Conservation (phyloP, 192 early-diverging fungal species). For the Entrophospora sp. region DNA sequence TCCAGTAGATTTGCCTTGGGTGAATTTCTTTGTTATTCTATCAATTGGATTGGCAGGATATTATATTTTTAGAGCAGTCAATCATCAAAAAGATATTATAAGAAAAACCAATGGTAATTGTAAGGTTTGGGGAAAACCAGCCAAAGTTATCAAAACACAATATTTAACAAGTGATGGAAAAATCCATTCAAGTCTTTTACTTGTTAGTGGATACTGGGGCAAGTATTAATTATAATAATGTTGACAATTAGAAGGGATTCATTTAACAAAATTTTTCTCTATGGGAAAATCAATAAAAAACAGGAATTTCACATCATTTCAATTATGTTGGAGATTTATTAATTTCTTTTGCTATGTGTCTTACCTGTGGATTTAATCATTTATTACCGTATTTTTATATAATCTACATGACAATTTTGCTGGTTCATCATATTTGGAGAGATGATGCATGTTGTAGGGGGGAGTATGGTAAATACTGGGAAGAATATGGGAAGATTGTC, state of each 20-base stretch:
- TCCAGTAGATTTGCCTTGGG: conserved; percentile 53
- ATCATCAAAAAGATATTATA: conserved; percentile 72
- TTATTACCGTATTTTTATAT: conserved; percentile 74
- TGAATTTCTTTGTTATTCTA: conserved; percentile 42
- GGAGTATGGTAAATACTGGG: conserved; percentile 81
- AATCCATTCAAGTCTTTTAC: conserved; percentile 51
- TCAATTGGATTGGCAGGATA: conserved; percentile 58
- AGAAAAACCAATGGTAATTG: conserved; percentile 62
- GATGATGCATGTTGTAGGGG: conserved; percentile 64
- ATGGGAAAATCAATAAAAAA: conserved; percentile 17
- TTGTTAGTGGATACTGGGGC: conserved; percentile 76
- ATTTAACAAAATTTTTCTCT: not conserved
- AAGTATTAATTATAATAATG: conserved; percentile 19
- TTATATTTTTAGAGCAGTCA: conserved; percentile 72
- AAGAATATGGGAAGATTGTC: conserved; percentile 49
- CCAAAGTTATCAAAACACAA: conserved; percentile 60
- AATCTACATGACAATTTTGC: conserved; percentile 68
- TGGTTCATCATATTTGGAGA: conserved; percentile 57
- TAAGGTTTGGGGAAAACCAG: conserved; percentile 70
- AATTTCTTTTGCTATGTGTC: conserved; percentile 64
- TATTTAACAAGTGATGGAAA: conserved; percentile 68
- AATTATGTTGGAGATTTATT: conserved; percentile 75
- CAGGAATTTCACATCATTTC: conserved; percentile 65
- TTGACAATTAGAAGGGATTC: not conserved
- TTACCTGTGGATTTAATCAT: conserved; percentile 58